These are phyloP conservation scores for Boletellus emodensis DNA, from an alignment of 768 basidiomycete species.

Conservation along the genomic window DNA sequence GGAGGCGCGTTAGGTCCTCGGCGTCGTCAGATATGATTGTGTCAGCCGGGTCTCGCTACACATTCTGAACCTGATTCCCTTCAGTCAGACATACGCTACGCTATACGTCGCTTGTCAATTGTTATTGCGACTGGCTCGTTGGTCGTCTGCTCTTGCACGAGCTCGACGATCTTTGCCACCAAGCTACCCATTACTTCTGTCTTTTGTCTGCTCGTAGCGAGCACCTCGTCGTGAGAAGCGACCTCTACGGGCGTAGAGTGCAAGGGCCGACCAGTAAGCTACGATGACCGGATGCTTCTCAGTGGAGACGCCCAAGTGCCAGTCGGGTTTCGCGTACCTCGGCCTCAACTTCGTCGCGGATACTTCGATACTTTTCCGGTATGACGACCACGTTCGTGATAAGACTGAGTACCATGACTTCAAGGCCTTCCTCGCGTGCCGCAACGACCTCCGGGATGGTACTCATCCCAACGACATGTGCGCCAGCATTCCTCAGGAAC, in stretches of 20 bases:
- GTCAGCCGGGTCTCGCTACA: neutral
- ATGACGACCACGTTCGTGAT: conserved; percentile 86
- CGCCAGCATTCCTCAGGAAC: conserved; percentile 69
- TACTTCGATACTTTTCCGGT: conserved; percentile 59
- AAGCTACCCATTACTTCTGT: conserved; percentile 68
- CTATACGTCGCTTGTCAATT: too few species aligned
- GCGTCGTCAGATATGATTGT: too few species aligned
- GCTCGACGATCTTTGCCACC: conserved; percentile 61
- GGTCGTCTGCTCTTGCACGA: conserved; percentile 22
- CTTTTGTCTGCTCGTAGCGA: conserved; percentile 60
- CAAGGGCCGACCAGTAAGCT: conserved; percentile 61
- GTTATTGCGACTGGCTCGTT: conserved; percentile 1
- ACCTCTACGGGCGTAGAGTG: conserved; percentile 38
- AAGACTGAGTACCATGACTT: conserved; percentile 75
- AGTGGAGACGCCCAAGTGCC: neutral
- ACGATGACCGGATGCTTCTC: conserved; percentile 1
- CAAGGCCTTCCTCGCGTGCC: conserved; percentile 69
- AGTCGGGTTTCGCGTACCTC: conserved; percentile 47
- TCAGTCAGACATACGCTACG: too few species aligned
- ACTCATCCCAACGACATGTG: conserved; percentile 93
- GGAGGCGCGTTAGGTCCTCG: too few species aligned
- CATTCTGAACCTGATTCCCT: too few species aligned
- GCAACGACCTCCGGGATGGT: conserved; percentile 87
- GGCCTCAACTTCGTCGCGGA: conserved; percentile 70
- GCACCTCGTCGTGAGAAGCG: conserved; percentile 79